A percentile compares a stretch with the other conserved stretches of the same genome.
These are phyloP conservation scores for Trichosporon ovoides DNA, from an alignment of 1,284 basidiomycete species.

Conservation along the genomic window DNA sequence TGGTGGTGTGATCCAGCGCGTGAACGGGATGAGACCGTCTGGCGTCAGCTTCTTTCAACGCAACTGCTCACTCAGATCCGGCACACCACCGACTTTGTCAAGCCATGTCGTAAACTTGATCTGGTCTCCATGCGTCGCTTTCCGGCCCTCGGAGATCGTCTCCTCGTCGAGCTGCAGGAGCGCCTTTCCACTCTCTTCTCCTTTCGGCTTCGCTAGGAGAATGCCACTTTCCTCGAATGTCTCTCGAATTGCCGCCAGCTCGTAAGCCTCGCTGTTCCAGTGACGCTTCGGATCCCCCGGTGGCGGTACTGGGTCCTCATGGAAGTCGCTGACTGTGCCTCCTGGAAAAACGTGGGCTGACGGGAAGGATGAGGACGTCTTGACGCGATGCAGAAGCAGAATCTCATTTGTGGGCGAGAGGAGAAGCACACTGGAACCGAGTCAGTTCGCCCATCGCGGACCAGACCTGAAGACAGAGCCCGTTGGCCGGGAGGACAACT, in stretches of 20 bases:
- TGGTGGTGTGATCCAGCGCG: slow-evolving; percentile 20
- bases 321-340: slow-evolving; percentile 13
- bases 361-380: slow-evolving; percentile 13
- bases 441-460: background rate
- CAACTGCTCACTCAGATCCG: slow-evolving; percentile 9
- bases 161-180: slow-evolving; percentile 7
- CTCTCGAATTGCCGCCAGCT: slow-evolving; percentile 17
- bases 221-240: slow-evolving; percentile 23
- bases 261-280: slow-evolving; percentile 13
- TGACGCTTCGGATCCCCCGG: slow-evolving; percentile 7
- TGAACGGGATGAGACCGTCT: slow-evolving; percentile 19
- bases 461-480: background rate
- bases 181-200: background rate
- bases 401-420: slow-evolving; percentile 17
- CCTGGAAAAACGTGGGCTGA: slow-evolving; percentile 19
- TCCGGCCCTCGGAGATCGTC: background rate
- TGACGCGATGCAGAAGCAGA: slow-evolving; percentile 17
- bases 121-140: slow-evolving; percentile 12
- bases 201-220: slow-evolving; percentile 10
- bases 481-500: no score
- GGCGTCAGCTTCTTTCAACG: background rate
- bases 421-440: slow-evolving; percentile 10
- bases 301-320: slow-evolving; percentile 11
- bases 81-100: slow-evolving; percentile 8
- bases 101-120: slow-evolving; percentile 17